Base-by-base conservation (phyloP, 164 flowering plant species). In the Vitis labrusca region DNA sequence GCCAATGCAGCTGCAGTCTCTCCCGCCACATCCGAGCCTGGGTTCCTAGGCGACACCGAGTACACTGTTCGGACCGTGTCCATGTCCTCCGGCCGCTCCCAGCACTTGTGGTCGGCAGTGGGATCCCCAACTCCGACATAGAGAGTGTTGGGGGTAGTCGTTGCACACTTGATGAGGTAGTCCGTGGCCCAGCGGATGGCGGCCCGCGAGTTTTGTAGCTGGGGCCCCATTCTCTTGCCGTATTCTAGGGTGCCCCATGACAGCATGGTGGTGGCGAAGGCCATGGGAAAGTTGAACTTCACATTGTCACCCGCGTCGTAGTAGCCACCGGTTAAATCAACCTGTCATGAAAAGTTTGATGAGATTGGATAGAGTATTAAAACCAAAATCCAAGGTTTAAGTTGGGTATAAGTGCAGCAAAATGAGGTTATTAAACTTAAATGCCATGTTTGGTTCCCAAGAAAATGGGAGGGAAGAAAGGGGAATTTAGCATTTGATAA, bases 231-330 rank as follows among this genome's bases (percentile, higher is more conserved):
- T 12, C 69, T 78, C 72, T 70, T 77, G 2, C 88, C 95, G 62
- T 90, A 88, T 70, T 95, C 98, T 0, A 95, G 75, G 0, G 86
- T 69, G 50, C 88, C 63, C 99, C 98, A 95, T 23, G 98, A 90
- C n/a, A 95, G 77, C 96, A 95, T 88, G 1, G 98, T 91, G 10
- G 97, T 86, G 50, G 93, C 83, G 83, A 72, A 95, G 12, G 99
- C 97, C 98, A 95, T 95, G 3, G 99, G 98, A 56, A 95, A 83
- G 67, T 87, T 87, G 88, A 95, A 93, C 73, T 95, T 95, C 10
- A 95, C 90, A 49, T 92, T 91, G 88, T 92, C 99, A 0, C 99
- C 99, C 9, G 97, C 99, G 50, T 94, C 99, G 50, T 91, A 91
- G 82, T 93, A 93, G 0, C 99, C 99, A 9, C 98, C 98, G 0